These are phyloP conservation scores for Apiotrichum brassicae DNA, from an alignment of 1,284 basidiomycete genomes.

Conservation along the genomic window DNA sequence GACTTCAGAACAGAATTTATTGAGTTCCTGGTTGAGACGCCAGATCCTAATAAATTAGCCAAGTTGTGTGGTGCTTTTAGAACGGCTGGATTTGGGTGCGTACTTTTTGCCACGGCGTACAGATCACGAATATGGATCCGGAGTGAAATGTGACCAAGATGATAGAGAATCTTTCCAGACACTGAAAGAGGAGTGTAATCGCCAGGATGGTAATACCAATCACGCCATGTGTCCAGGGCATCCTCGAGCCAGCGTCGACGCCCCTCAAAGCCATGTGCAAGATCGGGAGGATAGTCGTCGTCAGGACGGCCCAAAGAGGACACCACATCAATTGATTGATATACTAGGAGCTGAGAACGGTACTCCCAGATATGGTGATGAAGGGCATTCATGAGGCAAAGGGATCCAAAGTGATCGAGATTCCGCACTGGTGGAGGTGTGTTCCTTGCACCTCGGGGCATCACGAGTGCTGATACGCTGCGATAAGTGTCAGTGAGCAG, in stretches of 20 bases:
- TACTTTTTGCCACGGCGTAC: conserved; percentile 19
- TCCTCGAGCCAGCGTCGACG: conserved; percentile 13
- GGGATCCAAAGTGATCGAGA: conserved; percentile 17
- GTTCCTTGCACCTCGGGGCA: conserved; percentile 2
- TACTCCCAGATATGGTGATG: conserved; percentile 25
- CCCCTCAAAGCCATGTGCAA: not conserved
- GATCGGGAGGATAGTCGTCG: not conserved
- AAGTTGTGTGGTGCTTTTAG: conserved; percentile 5
- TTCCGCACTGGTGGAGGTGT: conserved; percentile 3
- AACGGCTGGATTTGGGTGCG: conserved; percentile 1
- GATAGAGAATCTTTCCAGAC: conserved; percentile 12
- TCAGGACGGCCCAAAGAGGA: not conserved
- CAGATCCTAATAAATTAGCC: conserved; percentile 4
- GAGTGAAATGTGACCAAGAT: conserved; percentile 22
- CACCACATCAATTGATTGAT: conserved; percentile 1
- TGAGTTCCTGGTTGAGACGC: conserved; percentile 1
- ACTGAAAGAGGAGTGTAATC: not conserved
- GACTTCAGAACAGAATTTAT: not conserved
- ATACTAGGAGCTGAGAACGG: conserved; percentile 18
- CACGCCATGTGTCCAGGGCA: conserved; percentile 16
- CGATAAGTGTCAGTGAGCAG: not conserved
- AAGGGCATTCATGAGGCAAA: conserved; percentile 17
- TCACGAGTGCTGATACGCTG: not conserved
- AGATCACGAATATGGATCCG: conserved; percentile 17
- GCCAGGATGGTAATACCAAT: conserved; percentile 12